Evolutionary conservation across 2,329 filamentous ascomycete genomes (phyloP).

Genomic region (Dactylellina drechsleri): DNA sequence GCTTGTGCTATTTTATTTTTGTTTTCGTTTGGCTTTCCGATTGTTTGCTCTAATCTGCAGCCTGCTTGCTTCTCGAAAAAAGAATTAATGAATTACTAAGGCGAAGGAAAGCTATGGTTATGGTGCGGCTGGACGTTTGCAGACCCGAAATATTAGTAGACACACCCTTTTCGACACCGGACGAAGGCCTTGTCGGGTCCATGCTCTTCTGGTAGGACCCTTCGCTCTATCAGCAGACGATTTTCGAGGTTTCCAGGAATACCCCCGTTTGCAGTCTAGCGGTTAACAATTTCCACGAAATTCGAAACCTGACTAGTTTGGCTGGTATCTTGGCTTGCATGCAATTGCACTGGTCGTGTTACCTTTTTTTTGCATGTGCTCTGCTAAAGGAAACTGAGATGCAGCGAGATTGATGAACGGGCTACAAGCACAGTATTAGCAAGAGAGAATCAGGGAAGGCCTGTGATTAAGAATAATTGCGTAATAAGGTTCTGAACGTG

Average conservation of each 20-base stretch:
- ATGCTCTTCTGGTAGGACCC: constrained; percentile 11
- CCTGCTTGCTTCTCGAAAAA: not conserved
- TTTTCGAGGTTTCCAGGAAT: constrained; percentile 22
- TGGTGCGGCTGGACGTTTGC: constrained; percentile 28
- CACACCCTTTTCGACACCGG: constrained; percentile 3
- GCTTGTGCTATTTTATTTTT: constrained; percentile 10
- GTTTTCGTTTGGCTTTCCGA: not conserved
- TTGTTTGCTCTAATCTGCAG: too few species aligned
- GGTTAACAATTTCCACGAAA: constrained; percentile 5
- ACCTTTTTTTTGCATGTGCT: constrained; percentile 9
- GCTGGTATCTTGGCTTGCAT: too few species aligned
- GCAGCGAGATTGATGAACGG: not conserved
- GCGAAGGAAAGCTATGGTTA: constrained; percentile 21
- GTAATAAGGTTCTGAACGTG: constrained; percentile 6
- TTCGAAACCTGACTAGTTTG: not conserved
- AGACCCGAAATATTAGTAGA: constrained; percentile 16
- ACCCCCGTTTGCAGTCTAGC: constrained; percentile 41
- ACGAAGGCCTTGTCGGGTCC: constrained; percentile 1
- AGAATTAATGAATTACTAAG: not conserved
- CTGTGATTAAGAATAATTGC: not conserved
- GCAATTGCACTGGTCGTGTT: too few species aligned
- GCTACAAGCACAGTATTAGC: not conserved
- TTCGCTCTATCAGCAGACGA: constrained; percentile 17
- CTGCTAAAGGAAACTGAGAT: constrained; percentile 22
- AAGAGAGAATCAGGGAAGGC: not conserved